Percentiles rank a stretch among this genome's conserved stretches.
Evolutionary conservation across 2,329 filamentous ascomycete species (phyloP).

Genomic region (Arthrobotrys sphaeroides): DNA sequence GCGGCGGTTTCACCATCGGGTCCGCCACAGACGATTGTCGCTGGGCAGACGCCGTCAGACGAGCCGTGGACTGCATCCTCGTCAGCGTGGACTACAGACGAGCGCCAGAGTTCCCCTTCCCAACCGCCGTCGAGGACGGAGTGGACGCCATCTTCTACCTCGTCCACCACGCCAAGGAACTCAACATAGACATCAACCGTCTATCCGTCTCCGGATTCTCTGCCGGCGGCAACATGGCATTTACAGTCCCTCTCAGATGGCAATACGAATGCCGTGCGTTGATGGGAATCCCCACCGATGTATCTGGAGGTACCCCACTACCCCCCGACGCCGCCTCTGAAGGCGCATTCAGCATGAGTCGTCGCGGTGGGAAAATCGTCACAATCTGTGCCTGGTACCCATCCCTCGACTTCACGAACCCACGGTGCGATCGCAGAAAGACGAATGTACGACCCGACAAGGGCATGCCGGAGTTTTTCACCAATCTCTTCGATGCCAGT

Average conservation of each 20-base stretch:
- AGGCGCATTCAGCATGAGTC: constrained; percentile 49
- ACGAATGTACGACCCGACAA: constrained; percentile 68
- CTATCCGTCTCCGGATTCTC: constrained; percentile 73
- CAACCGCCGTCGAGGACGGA: constrained; percentile 72
- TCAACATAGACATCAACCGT: constrained; percentile 68
- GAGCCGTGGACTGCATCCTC: constrained; percentile 68
- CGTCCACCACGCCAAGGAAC: constrained; percentile 67
- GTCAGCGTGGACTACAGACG: constrained; percentile 75
- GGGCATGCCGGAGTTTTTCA: constrained; percentile 69
- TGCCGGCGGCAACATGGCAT: constrained; percentile 67
- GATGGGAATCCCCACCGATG: constrained; percentile 36
- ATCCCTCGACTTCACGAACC: constrained; percentile 70
- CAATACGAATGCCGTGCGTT: constrained; percentile 51
- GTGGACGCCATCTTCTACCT: constrained; percentile 73
- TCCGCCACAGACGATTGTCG: constrained; percentile 71
- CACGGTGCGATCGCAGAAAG: constrained; percentile 68
- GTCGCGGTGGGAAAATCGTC: constrained; percentile 61
- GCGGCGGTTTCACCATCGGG: constrained; percentile 73
- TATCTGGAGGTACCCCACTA: constrained; percentile 12
- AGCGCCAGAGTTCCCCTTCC: constrained; percentile 72
- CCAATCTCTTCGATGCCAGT: constrained; percentile 71
- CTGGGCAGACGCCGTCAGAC: constrained; percentile 68
- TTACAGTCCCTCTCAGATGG: constrained; percentile 60
- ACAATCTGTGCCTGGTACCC: constrained; percentile 72
- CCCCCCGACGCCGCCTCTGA: constrained; percentile 44